Conservation (phyloP, 441 rosid genomes). For the Kokia cookei region DNA sequence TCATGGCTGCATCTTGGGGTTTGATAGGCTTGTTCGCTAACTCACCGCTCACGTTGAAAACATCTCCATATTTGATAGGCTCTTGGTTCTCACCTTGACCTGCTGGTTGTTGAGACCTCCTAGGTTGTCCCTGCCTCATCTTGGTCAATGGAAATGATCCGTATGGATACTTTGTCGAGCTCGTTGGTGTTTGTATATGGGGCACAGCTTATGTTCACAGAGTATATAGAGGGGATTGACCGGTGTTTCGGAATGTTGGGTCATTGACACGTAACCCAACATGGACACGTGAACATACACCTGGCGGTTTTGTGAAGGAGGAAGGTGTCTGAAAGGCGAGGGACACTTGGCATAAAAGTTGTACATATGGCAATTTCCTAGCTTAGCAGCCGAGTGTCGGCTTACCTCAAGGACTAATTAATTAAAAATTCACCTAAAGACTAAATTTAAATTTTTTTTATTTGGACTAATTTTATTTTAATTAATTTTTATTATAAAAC, state of each 20-base stretch:
- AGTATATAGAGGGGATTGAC: not conserved
- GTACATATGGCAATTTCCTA: not conserved
- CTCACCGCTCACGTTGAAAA: constrained; percentile 47
- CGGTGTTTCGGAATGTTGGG: not conserved
- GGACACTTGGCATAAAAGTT: not conserved
- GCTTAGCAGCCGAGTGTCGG: not conserved
- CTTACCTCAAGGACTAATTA: not conserved
- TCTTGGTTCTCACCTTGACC: constrained; percentile 14
- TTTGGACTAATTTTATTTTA: too few relatives aligned
- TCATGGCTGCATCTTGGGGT: constrained; percentile 67
- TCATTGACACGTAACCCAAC: not conserved
- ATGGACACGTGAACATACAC: not conserved
- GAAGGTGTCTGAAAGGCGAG: not conserved
- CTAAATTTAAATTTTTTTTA: too few relatives aligned
- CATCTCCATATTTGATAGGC: constrained; percentile 54
- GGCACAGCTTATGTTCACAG: not conserved
- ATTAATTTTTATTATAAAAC: too few relatives aligned
- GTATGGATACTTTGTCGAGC: too few relatives aligned
- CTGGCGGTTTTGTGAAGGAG: not conserved
- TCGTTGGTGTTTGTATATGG: not conserved
- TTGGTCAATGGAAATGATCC: not conserved
- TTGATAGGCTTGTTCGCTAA: constrained; percentile 41
- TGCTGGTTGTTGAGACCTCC: constrained; percentile 18
- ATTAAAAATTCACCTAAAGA: too few relatives aligned
- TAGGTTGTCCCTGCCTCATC: constrained; percentile 60